phyloP scores from a whole-genome alignment of 1,284 basidiomycete species.

The Xerocomus nothofagi region DNA sequence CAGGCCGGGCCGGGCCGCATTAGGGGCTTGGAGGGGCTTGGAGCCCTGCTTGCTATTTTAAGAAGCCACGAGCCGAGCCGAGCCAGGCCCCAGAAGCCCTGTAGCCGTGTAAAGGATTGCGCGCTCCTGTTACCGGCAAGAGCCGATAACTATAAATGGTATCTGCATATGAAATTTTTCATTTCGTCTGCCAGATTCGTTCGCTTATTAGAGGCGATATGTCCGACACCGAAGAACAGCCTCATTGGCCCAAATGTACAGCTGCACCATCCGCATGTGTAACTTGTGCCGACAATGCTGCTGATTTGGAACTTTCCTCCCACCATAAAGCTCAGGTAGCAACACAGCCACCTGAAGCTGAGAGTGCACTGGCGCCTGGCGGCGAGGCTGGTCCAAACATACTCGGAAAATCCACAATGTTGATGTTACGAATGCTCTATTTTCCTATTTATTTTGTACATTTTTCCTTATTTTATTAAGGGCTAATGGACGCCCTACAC shows the following conservation, averaged over 20 bases:
- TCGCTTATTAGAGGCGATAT: background rate
- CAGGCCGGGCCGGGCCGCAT: background rate
- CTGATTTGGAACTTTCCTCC: conserved; percentile 1
- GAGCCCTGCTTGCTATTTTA: background rate
- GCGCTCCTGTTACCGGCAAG: background rate
- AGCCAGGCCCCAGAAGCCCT: conserved; percentile 9
- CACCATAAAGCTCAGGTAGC: background rate
- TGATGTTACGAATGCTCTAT: too few species aligned
- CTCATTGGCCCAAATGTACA: background rate
- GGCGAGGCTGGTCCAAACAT: background rate
- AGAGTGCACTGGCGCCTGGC: background rate
- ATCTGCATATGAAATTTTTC: background rate
- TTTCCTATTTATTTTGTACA: too few species aligned
- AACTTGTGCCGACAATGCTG: background rate
- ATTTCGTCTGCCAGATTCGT: background rate
- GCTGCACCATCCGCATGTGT: background rate
- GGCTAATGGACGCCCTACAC: too few species aligned
- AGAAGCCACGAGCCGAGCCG: background rate
- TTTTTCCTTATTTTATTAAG: too few species aligned
- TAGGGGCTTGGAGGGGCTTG: conserved; percentile 1
- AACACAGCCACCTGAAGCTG: background rate
- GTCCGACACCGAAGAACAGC: conserved; percentile 3
- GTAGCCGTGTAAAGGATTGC: background rate
- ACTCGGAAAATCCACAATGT: background rate
- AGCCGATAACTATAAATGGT: background rate